Evolutionary conservation across 1,139 yeast species (phyloP).

Genomic region (Lodderomyces orthopsilosis): DNA sequence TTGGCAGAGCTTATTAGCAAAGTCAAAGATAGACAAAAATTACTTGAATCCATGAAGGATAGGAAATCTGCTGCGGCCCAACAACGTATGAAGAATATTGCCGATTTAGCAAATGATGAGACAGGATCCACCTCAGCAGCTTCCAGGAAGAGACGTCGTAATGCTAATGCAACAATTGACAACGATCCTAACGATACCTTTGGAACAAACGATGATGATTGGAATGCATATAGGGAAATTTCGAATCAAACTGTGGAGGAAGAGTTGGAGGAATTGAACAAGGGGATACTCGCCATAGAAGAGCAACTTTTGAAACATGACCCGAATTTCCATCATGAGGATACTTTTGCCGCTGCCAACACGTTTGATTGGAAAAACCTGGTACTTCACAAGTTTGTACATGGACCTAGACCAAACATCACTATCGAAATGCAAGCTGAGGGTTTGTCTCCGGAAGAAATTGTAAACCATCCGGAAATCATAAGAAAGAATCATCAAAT

Average conservation of each 20-base stretch:
- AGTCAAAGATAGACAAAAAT: constrained; percentile 65
- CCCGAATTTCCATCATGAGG: constrained; percentile 81
- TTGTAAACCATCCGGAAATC: constrained; percentile 44
- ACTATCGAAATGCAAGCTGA: constrained; percentile 43
- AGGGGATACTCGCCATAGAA: constrained; percentile 61
- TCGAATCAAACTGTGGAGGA: constrained; percentile 70
- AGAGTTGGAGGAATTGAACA: constrained; percentile 69
- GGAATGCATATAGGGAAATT: constrained; percentile 88
- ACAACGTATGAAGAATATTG: constrained; percentile 86
- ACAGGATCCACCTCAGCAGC: constrained; percentile 38
- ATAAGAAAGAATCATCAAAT: constrained; percentile 66
- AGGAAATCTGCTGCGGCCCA: constrained; percentile 91
- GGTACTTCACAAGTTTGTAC: constrained; percentile 73
- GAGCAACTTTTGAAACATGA: constrained; percentile 75
- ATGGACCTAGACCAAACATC: constrained; percentile 77
- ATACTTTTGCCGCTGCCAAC: constrained; percentile 72
- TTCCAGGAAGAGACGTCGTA: constrained; percentile 51
- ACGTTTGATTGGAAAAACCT: constrained; percentile 81
- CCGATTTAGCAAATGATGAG: constrained; percentile 81
- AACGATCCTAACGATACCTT: constrained; percentile 92
- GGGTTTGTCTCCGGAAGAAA: constrained; percentile 43
- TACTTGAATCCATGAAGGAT: constrained; percentile 78
- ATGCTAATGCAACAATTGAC: constrained; percentile 63
- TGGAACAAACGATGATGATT: constrained; percentile 95
- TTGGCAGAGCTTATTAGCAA: constrained; percentile 55